Conservation (phyloP, 163 green algal genomes). For the Scenedesmus sp. region DNA sequence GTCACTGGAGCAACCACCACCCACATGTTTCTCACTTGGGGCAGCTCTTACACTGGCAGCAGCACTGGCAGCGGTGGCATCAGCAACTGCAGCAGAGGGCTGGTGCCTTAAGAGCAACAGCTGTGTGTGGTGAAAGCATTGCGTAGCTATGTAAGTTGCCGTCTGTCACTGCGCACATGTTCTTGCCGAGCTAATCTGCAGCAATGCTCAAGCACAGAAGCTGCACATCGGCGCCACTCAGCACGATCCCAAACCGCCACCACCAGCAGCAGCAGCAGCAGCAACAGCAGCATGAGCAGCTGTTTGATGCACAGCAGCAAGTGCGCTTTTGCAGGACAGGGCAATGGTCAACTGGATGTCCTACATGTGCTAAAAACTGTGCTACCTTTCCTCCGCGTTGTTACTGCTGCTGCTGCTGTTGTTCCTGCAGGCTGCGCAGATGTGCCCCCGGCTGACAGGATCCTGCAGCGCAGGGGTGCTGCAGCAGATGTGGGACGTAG, state of each 20-base stretch:
- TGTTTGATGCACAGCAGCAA: too few species aligned
- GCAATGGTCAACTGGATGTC: background rate
- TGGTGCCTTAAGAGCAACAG: background rate
- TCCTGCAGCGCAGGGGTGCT: background rate
- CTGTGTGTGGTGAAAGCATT: background rate
- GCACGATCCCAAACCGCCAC: too few species aligned
- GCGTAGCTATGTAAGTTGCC: background rate
- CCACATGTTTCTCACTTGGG: background rate
- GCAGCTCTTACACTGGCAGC: background rate
- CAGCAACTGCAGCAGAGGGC: background rate
- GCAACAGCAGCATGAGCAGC: background rate
- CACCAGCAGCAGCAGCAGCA: background rate
- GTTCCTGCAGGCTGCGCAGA: constrained; percentile 15
- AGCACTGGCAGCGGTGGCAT: background rate
- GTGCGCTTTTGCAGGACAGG: background rate
- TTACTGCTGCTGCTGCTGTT: background rate
- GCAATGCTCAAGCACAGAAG: background rate
- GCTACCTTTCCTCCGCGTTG: background rate
- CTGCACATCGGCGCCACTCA: too few species aligned
- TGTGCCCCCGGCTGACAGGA: constrained; percentile 16
- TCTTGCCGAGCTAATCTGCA: background rate
- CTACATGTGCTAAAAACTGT: too few species aligned
- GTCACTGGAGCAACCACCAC: background rate
- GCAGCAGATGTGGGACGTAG: constrained; percentile 29
- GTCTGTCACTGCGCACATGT: background rate